Evolutionary conservation across 306 rosid species (phyloP).

Genomic region (Cucumis hystrix): DNA sequence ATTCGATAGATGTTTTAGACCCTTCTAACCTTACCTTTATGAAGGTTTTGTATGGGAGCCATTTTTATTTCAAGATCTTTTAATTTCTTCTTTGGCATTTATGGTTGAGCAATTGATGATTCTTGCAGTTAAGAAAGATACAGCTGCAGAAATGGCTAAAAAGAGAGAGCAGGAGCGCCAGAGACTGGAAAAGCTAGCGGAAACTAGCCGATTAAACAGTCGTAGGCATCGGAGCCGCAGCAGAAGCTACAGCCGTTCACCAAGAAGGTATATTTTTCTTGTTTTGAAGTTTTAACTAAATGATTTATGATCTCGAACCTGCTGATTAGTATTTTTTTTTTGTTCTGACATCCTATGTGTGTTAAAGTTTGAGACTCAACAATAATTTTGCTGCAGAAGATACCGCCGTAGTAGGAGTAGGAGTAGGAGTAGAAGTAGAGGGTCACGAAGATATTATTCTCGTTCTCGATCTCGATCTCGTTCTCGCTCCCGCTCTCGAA

Average conservation of each 20-base stretch:
- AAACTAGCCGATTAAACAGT: constrained; percentile 71
- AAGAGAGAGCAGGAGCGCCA: constrained; percentile 84
- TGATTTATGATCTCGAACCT: neutral
- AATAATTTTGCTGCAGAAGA: constrained; percentile 35
- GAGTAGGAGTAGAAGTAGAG: constrained; percentile 59
- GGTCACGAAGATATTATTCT: constrained; percentile 41
- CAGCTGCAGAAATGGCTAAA: constrained; percentile 86
- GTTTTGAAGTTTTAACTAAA: neutral
- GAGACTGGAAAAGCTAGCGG: constrained; percentile 92
- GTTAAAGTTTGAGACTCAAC: neutral
- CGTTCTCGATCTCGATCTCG: constrained; percentile 35
- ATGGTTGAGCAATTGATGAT: neutral
- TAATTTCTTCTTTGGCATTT: neutral
- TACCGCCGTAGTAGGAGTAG: constrained; percentile 59
- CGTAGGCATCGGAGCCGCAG: constrained; percentile 57
- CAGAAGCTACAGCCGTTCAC: constrained; percentile 78
- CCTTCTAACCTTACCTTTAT: neutral
- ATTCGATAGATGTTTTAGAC: neutral
- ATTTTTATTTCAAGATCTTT: neutral
- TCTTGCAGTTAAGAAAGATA: constrained; percentile 81
- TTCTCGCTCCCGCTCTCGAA: constrained; percentile 32
- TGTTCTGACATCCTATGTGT: neutral
- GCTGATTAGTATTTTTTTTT: neutral
- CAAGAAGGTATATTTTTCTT: constrained; percentile 45
- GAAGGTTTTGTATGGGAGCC: neutral